Percentiles rank a stretch among this genome's conserved stretches.
These are phyloP conservation scores for Starmera stellimalicola DNA, from an alignment of 1,139 yeast species.

Conservation along the genomic window DNA sequence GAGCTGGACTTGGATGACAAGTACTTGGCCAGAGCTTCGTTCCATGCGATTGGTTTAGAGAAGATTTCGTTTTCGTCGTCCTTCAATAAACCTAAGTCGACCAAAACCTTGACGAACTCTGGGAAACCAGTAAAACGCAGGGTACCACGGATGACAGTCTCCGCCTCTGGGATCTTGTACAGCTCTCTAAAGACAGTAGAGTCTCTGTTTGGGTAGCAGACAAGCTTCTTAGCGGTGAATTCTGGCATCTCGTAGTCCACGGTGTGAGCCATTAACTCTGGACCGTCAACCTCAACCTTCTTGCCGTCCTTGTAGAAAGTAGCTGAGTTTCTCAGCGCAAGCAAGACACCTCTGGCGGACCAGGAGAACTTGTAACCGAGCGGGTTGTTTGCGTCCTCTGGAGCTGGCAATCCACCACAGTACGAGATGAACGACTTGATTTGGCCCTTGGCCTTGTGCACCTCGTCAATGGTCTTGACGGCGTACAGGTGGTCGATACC, in stretches of 20 bases:
- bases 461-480: slow-evolving; percentile 95
- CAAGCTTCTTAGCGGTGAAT: slow-evolving; percentile 54
- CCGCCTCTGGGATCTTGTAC: slow-evolving; percentile 93
- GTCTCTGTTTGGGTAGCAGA: slow-evolving; percentile 96
- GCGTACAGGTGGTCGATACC: slow-evolving; percentile 98
- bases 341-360: slow-evolving; percentile 96
- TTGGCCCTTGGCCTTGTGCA: slow-evolving; percentile 84
- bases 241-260: slow-evolving; percentile 96
- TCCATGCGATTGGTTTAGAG: slow-evolving; percentile 64
- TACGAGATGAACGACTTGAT: slow-evolving; percentile 87
- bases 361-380: slow-evolving; percentile 98
- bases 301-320: slow-evolving; percentile 82
- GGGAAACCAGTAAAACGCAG: slow-evolving; percentile 98
- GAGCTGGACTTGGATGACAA: slow-evolving; percentile 64
- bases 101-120: slow-evolving; percentile 89
- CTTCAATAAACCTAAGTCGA: slow-evolving; percentile 84
- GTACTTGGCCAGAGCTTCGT: slow-evolving; percentile 70
- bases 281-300: slow-evolving; percentile 70
- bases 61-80: slow-evolving; percentile 62
- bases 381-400: slow-evolving; percentile 95
- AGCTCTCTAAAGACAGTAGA: slow-evolving; percentile 89
- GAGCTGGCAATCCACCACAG: slow-evolving; percentile 99
- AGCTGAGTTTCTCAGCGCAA: slow-evolving; percentile 92
- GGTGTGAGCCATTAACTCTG: slow-evolving; percentile 92
- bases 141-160: slow-evolving; percentile 94